Evolutionary conservation across 2,329 filamentous ascomycete genomes (phyloP).

Genomic region (Passalora sequoiae): DNA sequence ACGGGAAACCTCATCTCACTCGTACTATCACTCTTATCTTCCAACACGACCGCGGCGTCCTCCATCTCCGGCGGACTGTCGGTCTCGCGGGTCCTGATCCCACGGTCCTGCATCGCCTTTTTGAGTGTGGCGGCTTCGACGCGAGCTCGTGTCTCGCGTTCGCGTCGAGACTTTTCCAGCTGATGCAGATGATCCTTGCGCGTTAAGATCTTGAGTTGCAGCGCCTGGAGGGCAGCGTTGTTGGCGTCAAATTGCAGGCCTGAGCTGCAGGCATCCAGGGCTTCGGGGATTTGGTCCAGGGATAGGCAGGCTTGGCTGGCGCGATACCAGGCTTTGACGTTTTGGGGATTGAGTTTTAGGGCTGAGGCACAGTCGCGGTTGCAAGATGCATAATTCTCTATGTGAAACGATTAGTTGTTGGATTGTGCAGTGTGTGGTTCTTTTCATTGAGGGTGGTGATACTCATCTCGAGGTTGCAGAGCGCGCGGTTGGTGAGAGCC

Average conservation of each 20-base stretch:
- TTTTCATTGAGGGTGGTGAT: conserved; percentile 24
- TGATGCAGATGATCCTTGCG: conserved; percentile 54
- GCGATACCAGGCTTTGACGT: conserved; percentile 89
- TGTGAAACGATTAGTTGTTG: conserved; percentile 16
- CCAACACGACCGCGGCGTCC: conserved; percentile 67
- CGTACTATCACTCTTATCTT: conserved; percentile 66
- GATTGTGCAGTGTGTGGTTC: conserved; percentile 2
- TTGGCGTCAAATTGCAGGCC: conserved; percentile 67
- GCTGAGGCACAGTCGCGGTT: conserved; percentile 78
- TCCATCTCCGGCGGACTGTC: conserved; percentile 77
- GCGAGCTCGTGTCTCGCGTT: conserved; percentile 51
- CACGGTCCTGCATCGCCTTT: conserved; percentile 58
- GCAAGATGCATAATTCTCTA: conserved; percentile 79
- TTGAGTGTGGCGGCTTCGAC: conserved; percentile 52
- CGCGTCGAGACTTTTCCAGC: conserved; percentile 52
- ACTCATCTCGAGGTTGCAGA: conserved; percentile 81
- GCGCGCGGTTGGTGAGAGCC: conserved; percentile 78
- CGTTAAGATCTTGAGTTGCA: conserved; percentile 60
- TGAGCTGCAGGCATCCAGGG: conserved; percentile 68
- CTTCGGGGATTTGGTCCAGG: conserved; percentile 72
- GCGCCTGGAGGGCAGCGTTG: conserved; percentile 61
- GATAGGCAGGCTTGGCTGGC: conserved; percentile 71
- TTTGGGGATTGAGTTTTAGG: conserved; percentile 70
- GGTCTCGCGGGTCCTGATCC: conserved; percentile 63
- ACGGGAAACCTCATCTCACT: conserved; percentile 71